These are phyloP conservation scores for Eucalyptus erythrocorys DNA, from an alignment of 345 rosid genomes.

Conservation along the genomic window DNA sequence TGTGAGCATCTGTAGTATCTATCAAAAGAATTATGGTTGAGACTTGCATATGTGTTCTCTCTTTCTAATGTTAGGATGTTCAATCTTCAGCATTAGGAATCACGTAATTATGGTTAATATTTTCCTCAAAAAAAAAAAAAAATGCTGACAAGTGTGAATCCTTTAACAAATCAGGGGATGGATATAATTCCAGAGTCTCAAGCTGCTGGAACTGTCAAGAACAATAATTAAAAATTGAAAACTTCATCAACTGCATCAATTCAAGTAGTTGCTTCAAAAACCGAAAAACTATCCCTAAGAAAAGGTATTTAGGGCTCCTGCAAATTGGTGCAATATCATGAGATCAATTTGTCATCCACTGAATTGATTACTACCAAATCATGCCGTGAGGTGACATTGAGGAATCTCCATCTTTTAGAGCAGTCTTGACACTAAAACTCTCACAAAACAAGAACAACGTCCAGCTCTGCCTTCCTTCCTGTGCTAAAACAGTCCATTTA, in stretches of 20 bases:
- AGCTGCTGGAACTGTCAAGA: not conserved
- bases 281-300: not conserved
- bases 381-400: not conserved
- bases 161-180: not conserved
- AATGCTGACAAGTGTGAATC: not conserved
- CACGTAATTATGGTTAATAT: not conserved
- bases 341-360: not conserved
- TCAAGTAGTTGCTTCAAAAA: not conserved
- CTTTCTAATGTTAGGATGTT: not conserved
- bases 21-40: not conserved
- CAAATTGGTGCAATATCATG: not conserved
- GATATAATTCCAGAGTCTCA: not conserved
- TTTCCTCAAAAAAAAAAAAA: not conserved
- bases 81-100: not conserved
- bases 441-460: not conserved
- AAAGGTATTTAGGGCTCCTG: not conserved
- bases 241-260: not conserved
- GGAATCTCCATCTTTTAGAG: not conserved
- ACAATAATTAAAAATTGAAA: not conserved
- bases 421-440: not conserved
- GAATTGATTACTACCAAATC: not conserved
- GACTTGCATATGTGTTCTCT: not conserved
- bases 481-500: not conserved
- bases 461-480: not conserved
- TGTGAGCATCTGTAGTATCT: not conserved